Percentiles rank a stretch among this genome's conserved stretches.
phyloP scores from a whole-genome alignment of 202 grass and related monocot species.

The Panicum virgatum region DNA sequence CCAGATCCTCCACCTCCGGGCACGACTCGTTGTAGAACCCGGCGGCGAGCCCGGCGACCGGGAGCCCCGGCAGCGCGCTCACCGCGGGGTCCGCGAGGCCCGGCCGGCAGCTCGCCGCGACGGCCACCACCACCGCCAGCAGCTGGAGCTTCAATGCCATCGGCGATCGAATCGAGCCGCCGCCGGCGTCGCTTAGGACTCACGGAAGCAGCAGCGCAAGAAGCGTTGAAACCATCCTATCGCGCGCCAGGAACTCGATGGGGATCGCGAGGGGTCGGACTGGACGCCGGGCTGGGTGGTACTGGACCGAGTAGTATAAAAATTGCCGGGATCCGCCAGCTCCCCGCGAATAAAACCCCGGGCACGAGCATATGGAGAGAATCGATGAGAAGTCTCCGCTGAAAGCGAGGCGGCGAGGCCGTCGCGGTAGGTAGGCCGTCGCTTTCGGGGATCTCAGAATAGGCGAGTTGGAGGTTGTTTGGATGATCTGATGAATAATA shows the following conservation, averaged over 20 bases:
- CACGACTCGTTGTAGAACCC: constrained; percentile 63
- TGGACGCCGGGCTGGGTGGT: background rate
- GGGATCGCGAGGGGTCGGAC: background rate
- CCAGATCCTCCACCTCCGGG: constrained; percentile 60
- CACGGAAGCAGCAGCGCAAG: constrained; percentile 23
- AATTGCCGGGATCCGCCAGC: constrained; percentile 1
- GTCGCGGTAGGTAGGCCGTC: constrained; percentile 36
- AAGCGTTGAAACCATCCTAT: constrained; percentile 13
- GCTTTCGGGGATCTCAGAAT: constrained; percentile 44
- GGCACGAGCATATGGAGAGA: no score
- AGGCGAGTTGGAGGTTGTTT: constrained; percentile 19
- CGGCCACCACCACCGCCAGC: background rate
- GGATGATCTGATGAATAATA: no score
- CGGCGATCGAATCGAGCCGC: background rate
- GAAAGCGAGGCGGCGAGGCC: background rate
- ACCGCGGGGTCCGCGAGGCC: background rate
- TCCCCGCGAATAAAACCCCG: no score
- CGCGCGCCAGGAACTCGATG: background rate
- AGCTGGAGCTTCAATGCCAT: constrained; percentile 42
- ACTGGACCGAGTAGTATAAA: constrained; percentile 1
- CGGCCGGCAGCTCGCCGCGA: background rate
- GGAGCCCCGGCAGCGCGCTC: background rate
- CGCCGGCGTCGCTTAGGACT: constrained; percentile 10
- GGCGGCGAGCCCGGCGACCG: constrained; percentile 39
- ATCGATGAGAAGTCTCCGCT: constrained; percentile 24